Percentiles rank a stretch among this genome's conserved stretches.
These are phyloP conservation scores for Spencermartinsiella ligniputridi DNA, from an alignment of 1,139 yeast species.

Conservation along the genomic window DNA sequence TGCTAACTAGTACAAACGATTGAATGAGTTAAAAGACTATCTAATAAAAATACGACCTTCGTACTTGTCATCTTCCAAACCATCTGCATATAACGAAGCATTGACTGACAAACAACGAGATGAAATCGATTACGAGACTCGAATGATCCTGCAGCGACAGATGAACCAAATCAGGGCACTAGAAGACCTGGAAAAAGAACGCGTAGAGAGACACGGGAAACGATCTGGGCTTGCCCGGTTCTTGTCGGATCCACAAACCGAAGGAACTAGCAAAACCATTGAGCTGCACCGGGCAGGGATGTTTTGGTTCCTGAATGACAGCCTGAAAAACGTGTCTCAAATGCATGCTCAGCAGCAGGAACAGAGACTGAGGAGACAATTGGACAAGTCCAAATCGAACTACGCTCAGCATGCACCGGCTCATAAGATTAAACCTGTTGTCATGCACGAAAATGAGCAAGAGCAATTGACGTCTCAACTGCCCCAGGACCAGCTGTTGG, in stretches of 20 bases:
- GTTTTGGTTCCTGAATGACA: conserved; percentile 32
- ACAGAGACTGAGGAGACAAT: conserved; percentile 33
- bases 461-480: conserved; percentile 28
- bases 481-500: conserved; percentile 60
- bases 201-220: conserved; percentile 17
- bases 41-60: conserved; percentile 28
- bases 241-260: conserved; percentile 22
- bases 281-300: conserved; percentile 34
- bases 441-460: conserved; percentile 24
- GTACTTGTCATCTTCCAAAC: conserved; percentile 27
- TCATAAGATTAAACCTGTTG: not conserved
- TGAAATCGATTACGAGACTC: conserved; percentile 39
- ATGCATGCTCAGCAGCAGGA: conserved; percentile 37
- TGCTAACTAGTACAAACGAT: conserved; percentile 14
- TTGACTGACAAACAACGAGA: conserved; percentile 38
- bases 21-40: conserved; percentile 22
- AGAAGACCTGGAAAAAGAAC: conserved; percentile 31
- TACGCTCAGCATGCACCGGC: conserved; percentile 18
- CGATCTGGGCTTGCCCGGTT: conserved; percentile 19
- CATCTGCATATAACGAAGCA: conserved; percentile 15
- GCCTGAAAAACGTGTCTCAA: conserved; percentile 31
- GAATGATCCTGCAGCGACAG: conserved; percentile 35
- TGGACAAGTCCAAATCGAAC: conserved; percentile 29
- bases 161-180: conserved; percentile 33
- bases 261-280: conserved; percentile 27